Base-by-base conservation (phyloP, 2,329 filamentous ascomycete genomes). In the Epichloe brachyelytri region DNA sequence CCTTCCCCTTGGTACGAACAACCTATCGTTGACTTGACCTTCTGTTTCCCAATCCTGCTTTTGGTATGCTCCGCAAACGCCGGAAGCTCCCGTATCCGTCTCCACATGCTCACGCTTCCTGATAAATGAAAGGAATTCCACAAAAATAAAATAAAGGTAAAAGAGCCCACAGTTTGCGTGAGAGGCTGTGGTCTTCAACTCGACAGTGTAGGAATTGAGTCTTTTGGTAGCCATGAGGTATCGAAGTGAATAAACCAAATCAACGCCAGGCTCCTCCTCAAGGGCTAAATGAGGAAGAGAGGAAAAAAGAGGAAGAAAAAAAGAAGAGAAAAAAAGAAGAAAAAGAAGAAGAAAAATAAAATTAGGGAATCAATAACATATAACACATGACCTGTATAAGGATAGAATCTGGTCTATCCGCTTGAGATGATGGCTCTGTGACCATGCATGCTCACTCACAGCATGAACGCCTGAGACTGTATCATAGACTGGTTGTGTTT, bases 61-160 rank as follows among this genome's bases (percentile, higher is more conserved):
- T 53, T 54, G 50, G 43, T 54, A 45, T 54, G 38, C 47, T 50
- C 26, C 36, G 48, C 50, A 48, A 53, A 54, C 52, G 50, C 52
- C 52, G 17, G 33, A 39, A 37, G 43, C 36, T 40, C 43, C 34
- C 43, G 36, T 30, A 30, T 47, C 37, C 20, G 46, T 48, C 38
- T 39, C 20, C 19, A 33, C 43, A 30, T 41, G 37, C 45, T 15
- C 43, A 14, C 34, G 34, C 40, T 22, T 30, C 19, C 34, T 50
- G 22, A 19, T 30, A 47, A 47, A 26, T 44, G 7, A 46, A 40
- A 40, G 5, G 15, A 46, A 34, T 34, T 38, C 17, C 8, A 51
- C 41, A 49, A 34, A n/a, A 8, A n/a, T 2, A 33, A 37, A n/a
- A 37, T 33, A 33, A 45, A 4, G 2, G n/a, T 19, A 6, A 38